Evolutionary conservation across 257 asterid species (phyloP).

Genomic region (Penstemon davidsonii): DNA sequence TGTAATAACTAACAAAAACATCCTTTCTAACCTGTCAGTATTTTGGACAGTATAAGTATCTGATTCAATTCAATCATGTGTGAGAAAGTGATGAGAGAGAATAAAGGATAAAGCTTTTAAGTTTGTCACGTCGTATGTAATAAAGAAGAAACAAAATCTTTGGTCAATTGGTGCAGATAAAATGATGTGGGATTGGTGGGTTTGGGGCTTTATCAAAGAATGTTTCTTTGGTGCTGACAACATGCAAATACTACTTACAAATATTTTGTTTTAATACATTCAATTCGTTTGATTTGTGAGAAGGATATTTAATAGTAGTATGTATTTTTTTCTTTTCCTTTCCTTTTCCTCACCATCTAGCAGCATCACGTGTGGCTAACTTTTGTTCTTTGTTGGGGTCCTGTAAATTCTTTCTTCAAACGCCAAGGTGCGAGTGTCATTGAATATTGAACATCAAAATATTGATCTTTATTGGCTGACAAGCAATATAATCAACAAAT

Average conservation of each 20-base stretch:
- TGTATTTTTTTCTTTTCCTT: not conserved
- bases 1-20: constrained; percentile 2
- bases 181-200: constrained; percentile 24
- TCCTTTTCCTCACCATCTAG: constrained; percentile 9
- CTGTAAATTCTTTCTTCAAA: constrained; percentile 6
- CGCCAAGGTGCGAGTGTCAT: constrained; percentile 27
- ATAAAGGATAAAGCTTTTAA: not conserved
- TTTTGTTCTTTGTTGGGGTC: constrained; percentile 8
- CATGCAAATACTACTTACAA: constrained; percentile 9
- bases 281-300: constrained; percentile 10
- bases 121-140: not conserved
- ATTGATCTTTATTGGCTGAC: constrained; percentile 1
- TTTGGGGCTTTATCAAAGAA: not conserved
- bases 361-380: constrained; percentile 8
- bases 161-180: constrained; percentile 22
- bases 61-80: constrained; percentile 28
- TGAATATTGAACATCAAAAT: not conserved
- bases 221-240: constrained; percentile 1
- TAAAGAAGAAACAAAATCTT: constrained; percentile 22
- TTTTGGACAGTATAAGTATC: constrained; percentile 18
- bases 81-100: constrained; percentile 31
- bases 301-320: not conserved
- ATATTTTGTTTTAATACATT: constrained; percentile 13
- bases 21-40: constrained; percentile 5
- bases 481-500: not conserved